A percentile compares a stretch with the other conserved stretches of the same genome.
Conservation (phyloP, 202 grass and related monocot species). For the Musa balbisiana region DNA sequence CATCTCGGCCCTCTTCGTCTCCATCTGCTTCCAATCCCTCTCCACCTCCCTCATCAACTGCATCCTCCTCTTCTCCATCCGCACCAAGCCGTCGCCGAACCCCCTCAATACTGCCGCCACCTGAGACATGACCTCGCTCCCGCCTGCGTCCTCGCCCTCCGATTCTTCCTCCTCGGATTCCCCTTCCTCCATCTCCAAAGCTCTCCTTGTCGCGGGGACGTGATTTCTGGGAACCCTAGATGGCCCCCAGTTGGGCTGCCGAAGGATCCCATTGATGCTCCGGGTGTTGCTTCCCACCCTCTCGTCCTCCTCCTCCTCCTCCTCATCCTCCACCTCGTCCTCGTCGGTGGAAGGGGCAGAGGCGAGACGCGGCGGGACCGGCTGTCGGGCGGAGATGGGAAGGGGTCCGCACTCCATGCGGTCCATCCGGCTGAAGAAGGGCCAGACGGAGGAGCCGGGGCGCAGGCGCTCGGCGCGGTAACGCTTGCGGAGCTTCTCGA, state of each 20-base stretch:
- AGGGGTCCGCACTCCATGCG: conserved; percentile 62
- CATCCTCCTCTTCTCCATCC: conserved; percentile 67
- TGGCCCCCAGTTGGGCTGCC: conserved; percentile 26
- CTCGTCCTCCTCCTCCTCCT: conserved; percentile 5
- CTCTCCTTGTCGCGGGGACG: conserved; percentile 36
- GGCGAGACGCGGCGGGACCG: not conserved
- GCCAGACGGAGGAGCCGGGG: conserved; percentile 47
- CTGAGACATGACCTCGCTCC: conserved; percentile 6
- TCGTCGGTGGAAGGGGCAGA: conserved; percentile 4
- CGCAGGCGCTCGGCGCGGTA: conserved; percentile 58
- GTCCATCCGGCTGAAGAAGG: conserved; percentile 75
- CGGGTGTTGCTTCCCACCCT: not conserved
- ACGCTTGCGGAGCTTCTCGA: conserved; percentile 97
- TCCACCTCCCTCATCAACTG: conserved; percentile 68
- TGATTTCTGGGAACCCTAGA: conserved; percentile 28
- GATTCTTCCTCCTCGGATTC: conserved; percentile 34
- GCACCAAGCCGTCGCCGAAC: conserved; percentile 55
- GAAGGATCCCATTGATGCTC: conserved; percentile 23
- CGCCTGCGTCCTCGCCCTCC: conserved; percentile 12
- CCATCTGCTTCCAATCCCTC: conserved; percentile 61
- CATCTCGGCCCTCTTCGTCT: conserved; percentile 58
- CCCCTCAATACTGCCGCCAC: conserved; percentile 45
- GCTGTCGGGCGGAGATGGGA: conserved; percentile 12
- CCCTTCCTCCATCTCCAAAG: conserved; percentile 37
- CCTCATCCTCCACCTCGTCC: not conserved